These are phyloP conservation scores for Pseudodiploospora longispora DNA, from an alignment of 2,329 filamentous ascomycete species.

Conservation along the genomic window DNA sequence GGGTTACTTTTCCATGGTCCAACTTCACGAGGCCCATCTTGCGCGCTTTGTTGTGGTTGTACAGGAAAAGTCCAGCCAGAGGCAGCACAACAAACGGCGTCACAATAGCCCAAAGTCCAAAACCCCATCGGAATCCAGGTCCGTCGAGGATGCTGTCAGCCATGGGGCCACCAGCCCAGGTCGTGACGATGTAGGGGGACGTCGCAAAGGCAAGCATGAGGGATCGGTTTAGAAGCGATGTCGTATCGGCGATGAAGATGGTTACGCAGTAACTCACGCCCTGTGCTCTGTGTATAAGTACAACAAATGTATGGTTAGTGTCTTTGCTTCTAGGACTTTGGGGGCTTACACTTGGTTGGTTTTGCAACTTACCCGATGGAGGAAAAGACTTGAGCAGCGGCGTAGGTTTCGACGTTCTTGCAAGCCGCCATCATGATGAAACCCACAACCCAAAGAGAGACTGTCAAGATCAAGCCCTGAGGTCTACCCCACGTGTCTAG, in stretches of 20 bases:
- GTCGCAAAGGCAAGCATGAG: conserved; percentile 56
- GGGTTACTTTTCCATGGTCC: conserved; percentile 34
- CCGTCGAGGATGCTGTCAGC: conserved; percentile 41
- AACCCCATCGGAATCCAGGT: conserved; percentile 60
- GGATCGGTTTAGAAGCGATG: conserved; percentile 55
- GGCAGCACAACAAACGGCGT: conserved; percentile 51
- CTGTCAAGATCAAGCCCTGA: conserved; percentile 50
- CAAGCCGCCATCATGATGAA: conserved; percentile 61
- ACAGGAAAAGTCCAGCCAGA: conserved; percentile 46
- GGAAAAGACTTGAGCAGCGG: conserved; percentile 59
- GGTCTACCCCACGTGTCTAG: conserved; percentile 61
- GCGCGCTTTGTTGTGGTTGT: conserved; percentile 53
- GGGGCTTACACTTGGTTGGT: not conserved
- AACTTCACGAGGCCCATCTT: conserved; percentile 40
- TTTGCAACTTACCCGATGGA: conserved; percentile 44
- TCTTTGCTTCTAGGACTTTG: not conserved
- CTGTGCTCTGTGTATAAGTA: conserved; percentile 19
- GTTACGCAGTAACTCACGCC: conserved; percentile 34
- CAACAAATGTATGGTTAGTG: not conserved
- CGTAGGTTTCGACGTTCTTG: conserved; percentile 51
- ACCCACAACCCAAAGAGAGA: conserved; percentile 40
- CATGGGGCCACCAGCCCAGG: conserved; percentile 55
- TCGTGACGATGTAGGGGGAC: conserved; percentile 58
- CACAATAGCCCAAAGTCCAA: conserved; percentile 58
- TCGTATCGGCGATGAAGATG: conserved; percentile 62